Conservation (phyloP, 768 basidiomycete species). For the Termitomyces sp. region DNA sequence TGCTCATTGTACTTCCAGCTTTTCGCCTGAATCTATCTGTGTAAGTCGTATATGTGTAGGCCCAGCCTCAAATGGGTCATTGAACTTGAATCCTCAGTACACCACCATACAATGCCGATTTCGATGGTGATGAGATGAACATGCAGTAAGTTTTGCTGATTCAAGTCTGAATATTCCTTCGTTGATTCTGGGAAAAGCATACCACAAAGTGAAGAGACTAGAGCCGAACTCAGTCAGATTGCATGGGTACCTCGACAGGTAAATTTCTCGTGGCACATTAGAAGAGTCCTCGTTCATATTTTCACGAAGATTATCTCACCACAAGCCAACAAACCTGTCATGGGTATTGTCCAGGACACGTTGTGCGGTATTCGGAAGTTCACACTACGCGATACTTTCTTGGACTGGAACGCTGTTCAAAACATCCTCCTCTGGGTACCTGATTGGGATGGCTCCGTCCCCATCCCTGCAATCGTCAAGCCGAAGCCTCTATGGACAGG, state of each 20-base stretch:
- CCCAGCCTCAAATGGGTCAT: constrained; percentile 17
- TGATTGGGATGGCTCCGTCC: constrained; percentile 93
- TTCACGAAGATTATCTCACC: constrained; percentile 87
- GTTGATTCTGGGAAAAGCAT: constrained; percentile 50
- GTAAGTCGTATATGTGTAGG: constrained; percentile 46
- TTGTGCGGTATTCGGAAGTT: constrained; percentile 97
- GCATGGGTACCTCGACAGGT: constrained; percentile 98
- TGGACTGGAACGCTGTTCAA: constrained; percentile 95
- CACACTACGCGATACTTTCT: constrained; percentile 90
- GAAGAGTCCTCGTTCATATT: not conserved
- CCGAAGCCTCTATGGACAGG: constrained; percentile 98
- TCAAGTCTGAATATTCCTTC: not conserved
- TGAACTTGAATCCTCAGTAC: constrained; percentile 50
- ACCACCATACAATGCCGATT: constrained; percentile 98
- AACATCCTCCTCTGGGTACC: constrained; percentile 98
- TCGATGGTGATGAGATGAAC: constrained; percentile 99
- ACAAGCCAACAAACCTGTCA: constrained; percentile 99
- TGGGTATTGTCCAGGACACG: constrained; percentile 99
- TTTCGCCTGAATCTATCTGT: constrained; percentile 98
- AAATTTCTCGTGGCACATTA: constrained; percentile 9
- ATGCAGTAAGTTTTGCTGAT: constrained; percentile 81
- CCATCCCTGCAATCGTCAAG: constrained; percentile 91
- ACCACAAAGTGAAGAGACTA: constrained; percentile 97
- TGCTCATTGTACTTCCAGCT: constrained; percentile 43
- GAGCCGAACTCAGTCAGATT: constrained; percentile 96